Conservation (phyloP, 1,284 basidiomycete species). For the Trametes hirsuta region DNA sequence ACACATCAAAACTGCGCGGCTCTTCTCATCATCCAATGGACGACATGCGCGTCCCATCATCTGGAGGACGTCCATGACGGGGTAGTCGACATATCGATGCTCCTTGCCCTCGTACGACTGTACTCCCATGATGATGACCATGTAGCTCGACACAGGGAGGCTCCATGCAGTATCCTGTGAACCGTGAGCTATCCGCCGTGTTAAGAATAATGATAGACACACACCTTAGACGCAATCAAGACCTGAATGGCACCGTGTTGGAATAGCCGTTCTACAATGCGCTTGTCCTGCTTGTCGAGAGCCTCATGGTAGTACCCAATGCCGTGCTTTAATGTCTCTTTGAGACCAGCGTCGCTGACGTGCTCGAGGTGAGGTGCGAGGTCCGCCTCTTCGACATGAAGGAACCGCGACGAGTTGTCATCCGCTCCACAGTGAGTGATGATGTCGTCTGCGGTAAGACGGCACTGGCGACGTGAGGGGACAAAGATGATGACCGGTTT, state of each 20-base stretch:
- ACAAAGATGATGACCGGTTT: slow-evolving; percentile 95
- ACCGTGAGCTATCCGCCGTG: neutral
- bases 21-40: slow-evolving; percentile 83
- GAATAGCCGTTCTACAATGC: slow-evolving; percentile 93
- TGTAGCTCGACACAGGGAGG: slow-evolving; percentile 90
- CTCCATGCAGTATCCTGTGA: slow-evolving; percentile 92
- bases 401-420: slow-evolving; percentile 83
- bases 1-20: slow-evolving; percentile 94
- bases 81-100: slow-evolving; percentile 97
- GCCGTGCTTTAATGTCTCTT: slow-evolving; percentile 86
- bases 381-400: slow-evolving; percentile 87
- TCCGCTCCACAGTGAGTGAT: slow-evolving; percentile 90
- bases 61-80: slow-evolving; percentile 96
- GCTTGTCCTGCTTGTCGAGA: slow-evolving; percentile 88
- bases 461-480: slow-evolving; percentile 92
- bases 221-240: slow-evolving; percentile 88
- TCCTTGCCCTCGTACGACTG: slow-evolving; percentile 96
- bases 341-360: slow-evolving; percentile 77
- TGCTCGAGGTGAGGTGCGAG: slow-evolving; percentile 90
- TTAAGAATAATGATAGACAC: slow-evolving; percentile 18
- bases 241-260: slow-evolving; percentile 95
- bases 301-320: slow-evolving; percentile 98
- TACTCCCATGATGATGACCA: slow-evolving; percentile 99
- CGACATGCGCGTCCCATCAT: slow-evolving; percentile 99
- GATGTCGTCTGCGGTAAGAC: slow-evolving; percentile 91